These are phyloP conservation scores for Sarcodon aspratus DNA, from an alignment of 768 basidiomycete species.

Conservation along the genomic window DNA sequence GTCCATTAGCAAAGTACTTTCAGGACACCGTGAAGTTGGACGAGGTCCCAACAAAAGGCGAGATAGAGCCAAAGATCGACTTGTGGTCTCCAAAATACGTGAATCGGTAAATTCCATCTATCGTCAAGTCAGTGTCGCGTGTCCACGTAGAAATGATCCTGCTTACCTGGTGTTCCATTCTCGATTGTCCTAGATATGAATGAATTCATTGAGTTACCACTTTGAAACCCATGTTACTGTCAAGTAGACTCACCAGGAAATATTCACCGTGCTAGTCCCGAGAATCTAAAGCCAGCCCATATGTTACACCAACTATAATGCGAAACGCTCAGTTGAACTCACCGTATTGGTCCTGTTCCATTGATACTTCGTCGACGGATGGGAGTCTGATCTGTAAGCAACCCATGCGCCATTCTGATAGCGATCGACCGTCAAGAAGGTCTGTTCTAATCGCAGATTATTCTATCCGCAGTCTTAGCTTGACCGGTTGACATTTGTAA, in stretches of 20 bases:
- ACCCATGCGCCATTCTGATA: conserved; percentile 37
- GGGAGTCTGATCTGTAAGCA: conserved; percentile 59
- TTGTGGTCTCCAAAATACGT: conserved; percentile 72
- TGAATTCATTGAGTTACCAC: background rate
- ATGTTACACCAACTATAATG: background rate
- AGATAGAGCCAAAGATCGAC: conserved; percentile 48
- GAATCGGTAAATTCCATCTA: conserved; percentile 63
- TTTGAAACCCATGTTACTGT: background rate
- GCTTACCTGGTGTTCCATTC: conserved; percentile 40
- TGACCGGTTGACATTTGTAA: background rate
- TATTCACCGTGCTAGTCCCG: conserved; percentile 52
- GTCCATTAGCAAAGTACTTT: background rate
- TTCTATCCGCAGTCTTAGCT: conserved; percentile 22
- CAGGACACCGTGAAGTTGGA: conserved; percentile 47
- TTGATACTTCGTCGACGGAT: conserved; percentile 60
- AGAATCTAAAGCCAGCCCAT: conserved; percentile 25
- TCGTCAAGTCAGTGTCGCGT: background rate
- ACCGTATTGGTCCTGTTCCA: conserved; percentile 53
- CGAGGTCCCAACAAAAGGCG: conserved; percentile 50
- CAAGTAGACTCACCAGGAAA: conserved; percentile 46
- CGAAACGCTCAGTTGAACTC: conserved; percentile 11
- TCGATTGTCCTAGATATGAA: conserved; percentile 45
- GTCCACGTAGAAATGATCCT: background rate
- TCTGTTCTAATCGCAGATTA: conserved; percentile 62
- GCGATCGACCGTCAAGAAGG: conserved; percentile 60